phyloP scores from a whole-genome alignment of 2,329 filamentous ascomycete genomes.

The Cladosporium sphaerospermum region DNA sequence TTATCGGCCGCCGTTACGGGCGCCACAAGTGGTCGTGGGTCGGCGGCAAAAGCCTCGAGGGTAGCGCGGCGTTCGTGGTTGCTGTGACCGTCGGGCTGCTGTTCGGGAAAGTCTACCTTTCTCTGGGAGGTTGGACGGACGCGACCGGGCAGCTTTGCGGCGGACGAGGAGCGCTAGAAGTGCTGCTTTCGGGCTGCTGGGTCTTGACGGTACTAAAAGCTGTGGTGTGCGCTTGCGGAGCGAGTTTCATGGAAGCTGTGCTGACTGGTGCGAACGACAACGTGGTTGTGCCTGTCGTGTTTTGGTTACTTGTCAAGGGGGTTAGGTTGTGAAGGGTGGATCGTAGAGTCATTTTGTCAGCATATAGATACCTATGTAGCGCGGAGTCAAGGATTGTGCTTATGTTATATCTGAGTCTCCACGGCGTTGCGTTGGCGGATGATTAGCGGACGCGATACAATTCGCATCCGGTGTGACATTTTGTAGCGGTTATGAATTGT shows the following conservation, averaged over 20 bases:
- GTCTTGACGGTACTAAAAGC: slow-evolving; percentile 50
- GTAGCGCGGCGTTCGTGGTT: slow-evolving; percentile 68
- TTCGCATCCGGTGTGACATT: no score
- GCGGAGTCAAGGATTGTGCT: no score
- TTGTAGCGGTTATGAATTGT: no score
- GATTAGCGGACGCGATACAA: no score
- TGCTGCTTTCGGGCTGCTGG: slow-evolving; percentile 14
- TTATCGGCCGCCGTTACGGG: slow-evolving; percentile 82
- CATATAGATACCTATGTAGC: no score
- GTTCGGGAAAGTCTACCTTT: slow-evolving; percentile 66
- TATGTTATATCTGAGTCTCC: no score
- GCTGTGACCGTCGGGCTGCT: slow-evolving; percentile 73
- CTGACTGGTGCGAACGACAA: slow-evolving; percentile 97
- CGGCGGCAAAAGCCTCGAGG: slow-evolving; percentile 91
- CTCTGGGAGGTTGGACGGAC: slow-evolving; percentile 62
- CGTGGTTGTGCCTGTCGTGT: slow-evolving; percentile 85
- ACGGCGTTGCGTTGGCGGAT: no score
- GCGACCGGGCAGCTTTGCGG: slow-evolving; percentile 6
- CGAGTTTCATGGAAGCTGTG: slow-evolving; percentile 90
- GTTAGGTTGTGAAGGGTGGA: slow-evolving; percentile 42
- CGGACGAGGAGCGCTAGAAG: background rate
- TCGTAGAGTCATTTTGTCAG: no score
- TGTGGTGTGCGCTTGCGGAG: slow-evolving; percentile 65
- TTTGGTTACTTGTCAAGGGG: slow-evolving; percentile 88
- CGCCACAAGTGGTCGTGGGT: slow-evolving; percentile 92